A percentile compares a stretch with the other conserved stretches of the same genome.
Conservation (phyloP, 2,329 filamentous ascomycete species). For the Sporothrix euskadiensis region DNA sequence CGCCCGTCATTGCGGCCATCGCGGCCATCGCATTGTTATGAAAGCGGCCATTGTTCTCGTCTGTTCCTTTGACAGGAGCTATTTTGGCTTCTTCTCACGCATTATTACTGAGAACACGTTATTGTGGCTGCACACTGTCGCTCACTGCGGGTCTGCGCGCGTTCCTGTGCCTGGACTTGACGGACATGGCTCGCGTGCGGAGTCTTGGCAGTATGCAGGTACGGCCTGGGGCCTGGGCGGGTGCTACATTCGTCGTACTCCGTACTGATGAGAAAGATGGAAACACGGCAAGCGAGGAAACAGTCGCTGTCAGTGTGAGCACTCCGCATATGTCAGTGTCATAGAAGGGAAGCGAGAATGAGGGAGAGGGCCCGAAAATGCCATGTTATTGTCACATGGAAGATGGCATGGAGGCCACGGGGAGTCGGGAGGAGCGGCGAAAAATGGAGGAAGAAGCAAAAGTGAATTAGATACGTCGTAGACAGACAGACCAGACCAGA, state of each 20-base stretch:
- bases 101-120: too few species aligned
- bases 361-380: neutral
- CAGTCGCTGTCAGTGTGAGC: neutral
- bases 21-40: neutral
- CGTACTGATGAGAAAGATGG: neutral
- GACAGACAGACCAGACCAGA: neutral
- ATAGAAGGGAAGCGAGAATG: neutral
- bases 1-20: neutral
- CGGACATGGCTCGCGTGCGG: neutral
- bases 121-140: neutral
- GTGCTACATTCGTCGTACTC: neutral
- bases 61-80: neutral
- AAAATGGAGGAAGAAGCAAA: neutral
- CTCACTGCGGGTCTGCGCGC: neutral
- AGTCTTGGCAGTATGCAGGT: constrained; percentile 9
- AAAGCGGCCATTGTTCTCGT: neutral
- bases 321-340: neutral
- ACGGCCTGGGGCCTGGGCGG: constrained; percentile 11
- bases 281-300: neutral
- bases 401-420: neutral
- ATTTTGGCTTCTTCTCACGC: neutral
- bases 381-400: neutral
- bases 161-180: neutral
- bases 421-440: neutral
- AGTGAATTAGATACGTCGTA: neutral